Percentiles rank a stretch among this genome's conserved stretches.
Conservation (phyloP, 139 green algal species). For the Deuterostichococcus epilithicus region DNA sequence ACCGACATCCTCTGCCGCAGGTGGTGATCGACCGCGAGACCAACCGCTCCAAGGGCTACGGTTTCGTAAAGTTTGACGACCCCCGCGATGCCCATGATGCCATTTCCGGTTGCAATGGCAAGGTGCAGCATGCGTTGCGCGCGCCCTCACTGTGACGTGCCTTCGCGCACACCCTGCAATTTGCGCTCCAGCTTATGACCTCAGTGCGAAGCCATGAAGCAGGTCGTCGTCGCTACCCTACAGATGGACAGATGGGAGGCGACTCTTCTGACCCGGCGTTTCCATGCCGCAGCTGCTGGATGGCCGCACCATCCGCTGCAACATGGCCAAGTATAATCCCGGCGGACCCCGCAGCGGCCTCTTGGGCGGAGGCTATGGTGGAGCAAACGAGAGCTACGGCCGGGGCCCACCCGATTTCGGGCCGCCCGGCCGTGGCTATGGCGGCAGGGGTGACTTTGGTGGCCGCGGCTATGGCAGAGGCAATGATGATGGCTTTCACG, state of each 20-base stretch:
- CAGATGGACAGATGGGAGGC: too few species aligned
- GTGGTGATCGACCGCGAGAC: conserved; percentile 39
- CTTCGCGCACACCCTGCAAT: too few species aligned
- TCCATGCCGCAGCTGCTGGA: conserved; percentile 7
- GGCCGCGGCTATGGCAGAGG: background rate
- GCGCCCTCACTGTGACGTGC: too few species aligned
- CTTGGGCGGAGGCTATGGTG: background rate
- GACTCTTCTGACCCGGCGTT: too few species aligned
- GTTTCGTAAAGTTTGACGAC: conserved; percentile 41
- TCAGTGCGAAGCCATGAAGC: too few species aligned
- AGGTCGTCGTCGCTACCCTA: too few species aligned
- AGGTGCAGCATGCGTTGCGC: too few species aligned
- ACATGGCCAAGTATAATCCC: conserved; percentile 22
- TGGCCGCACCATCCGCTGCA: conserved; percentile 16
- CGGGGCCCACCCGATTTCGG: too few species aligned
- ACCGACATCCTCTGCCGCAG: conserved; percentile 10
- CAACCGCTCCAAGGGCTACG: conserved; percentile 29
- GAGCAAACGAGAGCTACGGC: too few species aligned
- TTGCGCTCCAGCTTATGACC: too few species aligned
- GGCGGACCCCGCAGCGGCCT: conserved; percentile 1
- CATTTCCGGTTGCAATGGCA: conserved; percentile 24
- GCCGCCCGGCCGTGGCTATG: background rate
- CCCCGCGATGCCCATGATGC: conserved; percentile 32
- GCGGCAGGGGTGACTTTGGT: background rate
- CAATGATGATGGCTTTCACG: background rate